Evolutionary conservation across 805 yeast species (phyloP).

Genomic region (Candida ponderosae): DNA sequence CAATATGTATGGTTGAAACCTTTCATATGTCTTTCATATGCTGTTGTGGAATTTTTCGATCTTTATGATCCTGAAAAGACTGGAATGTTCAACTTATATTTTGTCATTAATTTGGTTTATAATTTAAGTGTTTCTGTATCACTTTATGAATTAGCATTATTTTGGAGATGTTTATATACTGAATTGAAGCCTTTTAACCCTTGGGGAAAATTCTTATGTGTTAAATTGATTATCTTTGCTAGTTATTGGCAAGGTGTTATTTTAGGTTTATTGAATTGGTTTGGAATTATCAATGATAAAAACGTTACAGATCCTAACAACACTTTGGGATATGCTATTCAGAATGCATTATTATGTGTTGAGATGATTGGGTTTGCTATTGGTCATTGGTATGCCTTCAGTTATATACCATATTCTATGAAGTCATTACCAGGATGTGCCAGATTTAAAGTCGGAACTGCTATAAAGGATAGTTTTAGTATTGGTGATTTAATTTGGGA

Average conservation of each 20-base stretch:
- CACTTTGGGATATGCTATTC: slow-evolving; percentile 50
- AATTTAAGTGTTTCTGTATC: slow-evolving; percentile 78
- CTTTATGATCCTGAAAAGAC: slow-evolving; percentile 44
- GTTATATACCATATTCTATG: slow-evolving; percentile 63
- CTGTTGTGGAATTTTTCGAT: slow-evolving; percentile 38
- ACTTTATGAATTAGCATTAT: slow-evolving; percentile 75
- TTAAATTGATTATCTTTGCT: slow-evolving; percentile 89
- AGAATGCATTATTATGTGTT: slow-evolving; percentile 70
- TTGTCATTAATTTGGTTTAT: slow-evolving; percentile 65
- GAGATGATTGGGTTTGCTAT: slow-evolving; percentile 83
- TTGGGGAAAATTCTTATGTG: slow-evolving; percentile 87
- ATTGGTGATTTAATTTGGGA: slow-evolving; percentile 74
- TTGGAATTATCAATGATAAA: slow-evolving; percentile 33
- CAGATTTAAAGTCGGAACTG: slow-evolving; percentile 50
- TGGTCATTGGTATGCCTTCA: slow-evolving; percentile 85
- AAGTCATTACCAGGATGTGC: slow-evolving; percentile 60
- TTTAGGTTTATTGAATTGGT: slow-evolving; percentile 42
- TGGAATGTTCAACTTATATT: slow-evolving; percentile 39
- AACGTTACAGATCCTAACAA: slow-evolving; percentile 22
- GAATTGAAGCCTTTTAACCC: slow-evolving; percentile 81
- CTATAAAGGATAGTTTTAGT: slow-evolving; percentile 72
- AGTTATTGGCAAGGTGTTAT: slow-evolving; percentile 94
- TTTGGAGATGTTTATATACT: slow-evolving; percentile 83
- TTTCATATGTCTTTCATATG: slow-evolving; percentile 51
- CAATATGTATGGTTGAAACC: slow-evolving; percentile 97